Evolutionary conservation across 1,284 basidiomycete species (phyloP).

Genomic region (Apiotrichum porosum): DNA sequence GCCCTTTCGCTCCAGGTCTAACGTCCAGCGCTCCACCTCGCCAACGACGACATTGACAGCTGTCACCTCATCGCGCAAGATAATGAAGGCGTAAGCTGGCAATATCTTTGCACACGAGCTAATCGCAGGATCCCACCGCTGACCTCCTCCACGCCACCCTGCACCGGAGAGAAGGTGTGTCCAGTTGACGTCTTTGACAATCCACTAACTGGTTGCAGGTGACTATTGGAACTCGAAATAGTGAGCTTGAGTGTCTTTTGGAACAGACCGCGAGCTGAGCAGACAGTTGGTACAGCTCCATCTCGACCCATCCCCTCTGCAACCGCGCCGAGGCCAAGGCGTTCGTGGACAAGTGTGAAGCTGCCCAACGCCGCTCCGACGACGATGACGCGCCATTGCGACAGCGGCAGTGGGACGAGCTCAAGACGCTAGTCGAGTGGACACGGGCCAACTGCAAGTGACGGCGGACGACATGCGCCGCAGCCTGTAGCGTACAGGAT

Average conservation of each 20-base stretch:
- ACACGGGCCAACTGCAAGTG: constrained; percentile 23
- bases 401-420: constrained; percentile 41
- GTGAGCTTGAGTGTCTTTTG: too few species aligned
- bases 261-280: too few species aligned
- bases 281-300: constrained; percentile 37
- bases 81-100: constrained; percentile 39
- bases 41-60: constrained; percentile 45
- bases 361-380: constrained; percentile 1
- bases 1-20: too few species aligned
- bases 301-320: constrained; percentile 34
- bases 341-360: constrained; percentile 44
- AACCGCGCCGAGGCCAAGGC: constrained; percentile 23
- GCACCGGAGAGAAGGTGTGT: constrained; percentile 44
- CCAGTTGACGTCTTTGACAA: too few species aligned
- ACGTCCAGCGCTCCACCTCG: constrained; percentile 40
- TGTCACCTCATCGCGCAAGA: constrained; percentile 42
- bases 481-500: too few species aligned
- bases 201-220: constrained; percentile 2
- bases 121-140: constrained; percentile 33
- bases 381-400: constrained; percentile 18
- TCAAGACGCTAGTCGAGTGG: constrained; percentile 40
- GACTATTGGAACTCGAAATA: constrained; percentile 50
- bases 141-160: constrained; percentile 45
- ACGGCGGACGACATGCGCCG: too few species aligned
- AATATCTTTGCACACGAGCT: too few species aligned